A percentile compares a stretch with the other conserved stretches of the same genome.
phyloP scores from a whole-genome alignment of 2,329 filamentous ascomycete species.

The Tolypocladium ovalisporum region DNA sequence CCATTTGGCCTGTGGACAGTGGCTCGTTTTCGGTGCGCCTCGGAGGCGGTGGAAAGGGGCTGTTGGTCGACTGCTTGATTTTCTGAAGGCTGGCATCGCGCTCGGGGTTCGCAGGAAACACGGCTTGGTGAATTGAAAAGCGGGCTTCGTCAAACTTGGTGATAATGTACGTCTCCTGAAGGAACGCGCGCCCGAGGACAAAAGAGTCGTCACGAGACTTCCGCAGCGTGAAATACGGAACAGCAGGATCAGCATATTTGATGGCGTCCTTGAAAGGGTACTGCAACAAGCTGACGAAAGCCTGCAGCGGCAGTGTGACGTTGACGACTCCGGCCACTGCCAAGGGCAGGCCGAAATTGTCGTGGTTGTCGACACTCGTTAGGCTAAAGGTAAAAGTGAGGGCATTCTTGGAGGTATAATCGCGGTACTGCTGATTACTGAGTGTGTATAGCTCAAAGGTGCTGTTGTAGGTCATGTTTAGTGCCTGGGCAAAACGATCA shows the following conservation, averaged over 20 bases:
- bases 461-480: conserved; percentile 56
- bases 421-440: conserved; percentile 41
- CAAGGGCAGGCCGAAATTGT: conserved; percentile 39
- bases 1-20: conserved; percentile 29
- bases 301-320: conserved; percentile 39
- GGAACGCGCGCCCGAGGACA: conserved; percentile 55
- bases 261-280: conserved; percentile 37
- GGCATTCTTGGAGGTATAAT: conserved; percentile 30
- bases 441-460: conserved; percentile 55
- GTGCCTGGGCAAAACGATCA: conserved; percentile 49
- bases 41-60: conserved; percentile 32
- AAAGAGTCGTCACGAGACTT: conserved; percentile 40
- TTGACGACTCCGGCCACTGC: conserved; percentile 41
- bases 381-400: conserved; percentile 47
- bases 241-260: conserved; percentile 29
- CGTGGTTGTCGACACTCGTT: conserved; percentile 41
- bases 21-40: conserved; percentile 7
- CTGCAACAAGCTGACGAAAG: conserved; percentile 37
- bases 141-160: conserved; percentile 42
- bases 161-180: conserved; percentile 57
- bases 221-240: conserved; percentile 57
- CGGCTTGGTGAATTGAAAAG: conserved; percentile 46
- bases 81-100: conserved; percentile 27
- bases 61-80: conserved; percentile 32
- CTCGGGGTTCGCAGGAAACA: conserved; percentile 33